A percentile compares a stretch with the other conserved stretches of the same genome.
These are phyloP conservation scores for Starmerella lactis-condensi DNA, from an alignment of 805 yeast species.

Conservation along the genomic window DNA sequence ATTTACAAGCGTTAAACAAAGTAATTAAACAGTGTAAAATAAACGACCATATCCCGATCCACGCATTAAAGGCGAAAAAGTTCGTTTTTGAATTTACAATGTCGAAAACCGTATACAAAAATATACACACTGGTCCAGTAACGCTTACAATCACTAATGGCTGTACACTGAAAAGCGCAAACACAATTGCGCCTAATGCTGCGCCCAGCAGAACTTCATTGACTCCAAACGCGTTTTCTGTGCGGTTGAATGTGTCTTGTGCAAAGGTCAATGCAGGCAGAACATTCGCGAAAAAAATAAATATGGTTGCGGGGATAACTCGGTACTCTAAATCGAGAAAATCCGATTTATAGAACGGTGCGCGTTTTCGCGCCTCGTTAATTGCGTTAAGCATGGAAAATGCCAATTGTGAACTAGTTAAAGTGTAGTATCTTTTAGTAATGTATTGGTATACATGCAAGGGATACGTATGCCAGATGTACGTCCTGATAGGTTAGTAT, in stretches of 20 bases:
- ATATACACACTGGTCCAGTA: conserved; percentile 86
- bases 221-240: conserved; percentile 72
- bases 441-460: too few relatives aligned
- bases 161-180: conserved; percentile 74
- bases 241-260: conserved; percentile 89
- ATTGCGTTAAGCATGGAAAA: too few relatives aligned
- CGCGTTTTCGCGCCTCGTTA: conserved; percentile 8
- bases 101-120: conserved; percentile 75
- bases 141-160: conserved; percentile 93
- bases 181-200: conserved; percentile 75
- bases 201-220: conserved; percentile 72
- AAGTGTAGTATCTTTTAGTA: too few relatives aligned
- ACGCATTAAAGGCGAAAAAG: conserved; percentile 84
- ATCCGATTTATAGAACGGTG: conserved; percentile 57
- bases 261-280: conserved; percentile 92
- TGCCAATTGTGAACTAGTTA: too few relatives aligned
- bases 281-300: conserved; percentile 72
- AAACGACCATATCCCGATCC: conserved; percentile 88
- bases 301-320: conserved; percentile 67
- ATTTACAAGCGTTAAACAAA: conserved; percentile 44
- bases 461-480: too few relatives aligned
- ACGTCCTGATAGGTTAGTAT: too few relatives aligned
- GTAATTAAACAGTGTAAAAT: conserved; percentile 61
- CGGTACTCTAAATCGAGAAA: conserved; percentile 77
- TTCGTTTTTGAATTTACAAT: conserved; percentile 36